Base-by-base conservation (phyloP, 2,329 filamentous ascomycete genomes). In the Botrytis galanthina region DNA sequence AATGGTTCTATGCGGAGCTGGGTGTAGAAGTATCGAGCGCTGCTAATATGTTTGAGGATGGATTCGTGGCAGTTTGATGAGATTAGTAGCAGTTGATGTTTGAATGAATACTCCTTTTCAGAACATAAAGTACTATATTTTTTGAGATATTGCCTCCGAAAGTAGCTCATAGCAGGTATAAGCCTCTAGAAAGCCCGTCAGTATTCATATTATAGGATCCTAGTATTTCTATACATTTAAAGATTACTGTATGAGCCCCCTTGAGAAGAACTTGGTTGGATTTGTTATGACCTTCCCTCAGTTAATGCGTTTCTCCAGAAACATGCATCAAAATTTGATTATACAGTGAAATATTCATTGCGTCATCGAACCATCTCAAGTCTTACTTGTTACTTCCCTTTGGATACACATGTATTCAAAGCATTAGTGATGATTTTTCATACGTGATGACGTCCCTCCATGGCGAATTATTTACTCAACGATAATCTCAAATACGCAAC, bases 71-170 rank as follows among this genome's bases (percentile, higher is more conserved):
- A 3, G 48, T 10, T n/a, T 29, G 5, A n/a, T n/a, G 3, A 18
- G 26, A 0, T 54, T 29, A 4, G 12, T 29, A 16, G 51, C 51
- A 29, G 8, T 54, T 29, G 5, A 29, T 29, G 4, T 54, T 54
- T 1, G 1, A 51, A n/a, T 6, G 5, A n/a, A 51, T 0, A 14
- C 0, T 14, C 22, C 12, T 26, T 14, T 1, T 51, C 4, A 51
- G 22, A 51, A 51, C 48, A 14, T 14, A 4, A n/a, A 14, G 0
- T 51, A 0, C 10, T 51, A 26, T 6, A 14, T 0, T 2, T 5
- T n/a, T 51, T n/a, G 22, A 6, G 14, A n/a, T 6, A 9, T n/a
- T n/a, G 10, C 4, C 1, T 51, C 22, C 10, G 4, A 0, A 1
- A 14, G 22, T 51, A n/a, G 48, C 10, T 51, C 12, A 51, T 6